A percentile compares a stretch with the other conserved stretches of the same genome.
phyloP scores from a whole-genome alignment of 139 green algal species.

The Dunaliella sp. region DNA sequence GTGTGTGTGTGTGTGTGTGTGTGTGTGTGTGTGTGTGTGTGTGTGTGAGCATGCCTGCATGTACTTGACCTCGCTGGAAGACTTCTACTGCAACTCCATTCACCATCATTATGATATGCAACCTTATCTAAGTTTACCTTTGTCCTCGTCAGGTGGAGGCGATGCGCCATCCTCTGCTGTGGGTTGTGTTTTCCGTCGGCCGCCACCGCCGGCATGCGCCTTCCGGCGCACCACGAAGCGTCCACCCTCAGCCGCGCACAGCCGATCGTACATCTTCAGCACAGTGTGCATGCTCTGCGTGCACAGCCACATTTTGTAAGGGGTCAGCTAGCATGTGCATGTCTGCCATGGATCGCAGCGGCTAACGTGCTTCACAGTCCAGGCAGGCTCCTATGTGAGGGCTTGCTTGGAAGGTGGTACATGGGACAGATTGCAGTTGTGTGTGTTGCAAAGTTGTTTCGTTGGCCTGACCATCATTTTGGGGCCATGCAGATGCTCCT shows the following conservation, averaged over 20 bases:
- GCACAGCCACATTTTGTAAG: no score
- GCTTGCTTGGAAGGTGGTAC: no score
- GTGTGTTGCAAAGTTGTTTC: no score
- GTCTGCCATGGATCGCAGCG: no score
- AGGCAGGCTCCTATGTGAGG: no score
- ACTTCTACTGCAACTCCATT: neutral
- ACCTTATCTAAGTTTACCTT: neutral
- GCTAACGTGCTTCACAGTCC: no score
- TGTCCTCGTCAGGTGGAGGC: neutral
- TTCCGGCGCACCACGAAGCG: conserved; percentile 35
- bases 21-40: neutral
- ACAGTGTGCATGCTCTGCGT: conserved; percentile 56
- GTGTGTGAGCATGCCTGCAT: neutral
- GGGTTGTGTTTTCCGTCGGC: neutral
- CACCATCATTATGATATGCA: neutral
- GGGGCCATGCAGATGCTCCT: no score
- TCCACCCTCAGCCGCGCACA: conserved; percentile 29
- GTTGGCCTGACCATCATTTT: no score
- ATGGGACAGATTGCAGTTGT: no score
- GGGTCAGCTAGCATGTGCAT: no score
- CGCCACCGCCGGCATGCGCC: conserved; percentile 12
- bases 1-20: neutral
- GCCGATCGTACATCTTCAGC: conserved; percentile 63
- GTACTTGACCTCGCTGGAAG: neutral
- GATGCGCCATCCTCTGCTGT: neutral